These are phyloP conservation scores for Ramalina intermedia DNA, from an alignment of 495 filamentous ascomycete species.

Conservation along the genomic window DNA sequence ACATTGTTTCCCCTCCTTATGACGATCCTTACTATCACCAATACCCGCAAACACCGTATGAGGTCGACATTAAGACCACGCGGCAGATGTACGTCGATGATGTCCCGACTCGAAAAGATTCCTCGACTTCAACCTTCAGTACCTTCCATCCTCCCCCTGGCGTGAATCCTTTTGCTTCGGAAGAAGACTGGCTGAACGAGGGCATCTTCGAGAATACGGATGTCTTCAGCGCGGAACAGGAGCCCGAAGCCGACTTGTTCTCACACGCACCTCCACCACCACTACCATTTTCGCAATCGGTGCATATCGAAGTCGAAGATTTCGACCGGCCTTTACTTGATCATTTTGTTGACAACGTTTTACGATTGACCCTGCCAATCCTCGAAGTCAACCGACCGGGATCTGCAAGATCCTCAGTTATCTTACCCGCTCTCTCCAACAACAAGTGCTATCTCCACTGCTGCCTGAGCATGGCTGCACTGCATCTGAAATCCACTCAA, in stretches of 20 bases:
- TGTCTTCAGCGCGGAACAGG: constrained; percentile 36
- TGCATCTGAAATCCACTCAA: constrained; percentile 73
- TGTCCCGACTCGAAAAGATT: constrained; percentile 68
- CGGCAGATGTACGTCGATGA: constrained; percentile 90
- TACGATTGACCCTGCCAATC: constrained; percentile 81
- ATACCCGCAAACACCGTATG: constrained; percentile 54
- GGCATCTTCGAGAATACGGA: constrained; percentile 47
- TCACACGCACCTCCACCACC: constrained; percentile 33
- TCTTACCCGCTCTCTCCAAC: constrained; percentile 69
- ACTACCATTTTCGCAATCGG: constrained; percentile 36
- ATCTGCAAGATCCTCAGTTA: constrained; percentile 57
- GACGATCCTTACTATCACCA: constrained; percentile 27
- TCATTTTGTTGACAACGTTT: constrained; percentile 80
- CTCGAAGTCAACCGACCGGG: constrained; percentile 78
- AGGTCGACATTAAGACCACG: constrained; percentile 91
- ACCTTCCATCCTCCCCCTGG: constrained; percentile 62
- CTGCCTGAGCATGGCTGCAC: constrained; percentile 89
- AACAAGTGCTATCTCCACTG: constrained; percentile 94
- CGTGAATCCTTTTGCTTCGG: constrained; percentile 46
- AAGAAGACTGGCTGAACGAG: constrained; percentile 64
- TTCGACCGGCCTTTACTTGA: constrained; percentile 74
- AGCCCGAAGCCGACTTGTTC: constrained; percentile 58
- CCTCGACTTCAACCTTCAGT: constrained; percentile 75
- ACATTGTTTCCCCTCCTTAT: constrained; percentile 28
- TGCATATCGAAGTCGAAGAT: constrained; percentile 76